Percentiles rank a stretch among this genome's conserved stretches.
Conservation (phyloP, 2,329 filamentous ascomycete species). For the Chaetomiaceae sp. region DNA sequence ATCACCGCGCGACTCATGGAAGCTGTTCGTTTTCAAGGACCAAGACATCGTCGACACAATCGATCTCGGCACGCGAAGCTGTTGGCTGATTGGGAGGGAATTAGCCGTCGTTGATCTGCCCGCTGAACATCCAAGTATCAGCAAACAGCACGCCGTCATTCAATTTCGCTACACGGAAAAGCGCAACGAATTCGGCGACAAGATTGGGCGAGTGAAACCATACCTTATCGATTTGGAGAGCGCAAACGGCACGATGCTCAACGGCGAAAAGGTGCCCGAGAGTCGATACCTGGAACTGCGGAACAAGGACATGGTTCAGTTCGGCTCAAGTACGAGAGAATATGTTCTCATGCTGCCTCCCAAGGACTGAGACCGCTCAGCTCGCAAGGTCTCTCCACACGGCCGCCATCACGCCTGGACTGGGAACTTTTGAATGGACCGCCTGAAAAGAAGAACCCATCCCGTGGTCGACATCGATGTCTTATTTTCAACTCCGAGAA, state of each 20-base stretch:
- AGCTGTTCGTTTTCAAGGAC: slow-evolving; percentile 89
- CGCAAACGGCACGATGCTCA: slow-evolving; percentile 82
- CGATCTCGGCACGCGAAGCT: slow-evolving; percentile 69
- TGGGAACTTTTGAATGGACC: too few relatives aligned
- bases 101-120: slow-evolving; percentile 73
- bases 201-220: slow-evolving; percentile 71
- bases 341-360: slow-evolving; percentile 88
- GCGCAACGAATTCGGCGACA: slow-evolving; percentile 82
- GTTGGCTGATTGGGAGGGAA: slow-evolving; percentile 88
- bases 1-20: slow-evolving; percentile 72
- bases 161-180: slow-evolving; percentile 86
- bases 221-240: slow-evolving; percentile 94
- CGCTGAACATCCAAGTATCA: slow-evolving; percentile 86
- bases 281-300: slow-evolving; percentile 81
- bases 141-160: slow-evolving; percentile 91
- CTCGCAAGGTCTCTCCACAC: neutral
- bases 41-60: slow-evolving; percentile 76
- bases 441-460: neutral
- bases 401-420: too few relatives aligned
- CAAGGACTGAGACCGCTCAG: slow-evolving; percentile 17
- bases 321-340: slow-evolving; percentile 84
- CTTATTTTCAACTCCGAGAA: neutral
- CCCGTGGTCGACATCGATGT: neutral
- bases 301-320: slow-evolving; percentile 83
- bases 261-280: slow-evolving; percentile 66